Evolutionary conservation across 1,139 yeast species (phyloP).

Genomic region (Yarrowia galli): DNA sequence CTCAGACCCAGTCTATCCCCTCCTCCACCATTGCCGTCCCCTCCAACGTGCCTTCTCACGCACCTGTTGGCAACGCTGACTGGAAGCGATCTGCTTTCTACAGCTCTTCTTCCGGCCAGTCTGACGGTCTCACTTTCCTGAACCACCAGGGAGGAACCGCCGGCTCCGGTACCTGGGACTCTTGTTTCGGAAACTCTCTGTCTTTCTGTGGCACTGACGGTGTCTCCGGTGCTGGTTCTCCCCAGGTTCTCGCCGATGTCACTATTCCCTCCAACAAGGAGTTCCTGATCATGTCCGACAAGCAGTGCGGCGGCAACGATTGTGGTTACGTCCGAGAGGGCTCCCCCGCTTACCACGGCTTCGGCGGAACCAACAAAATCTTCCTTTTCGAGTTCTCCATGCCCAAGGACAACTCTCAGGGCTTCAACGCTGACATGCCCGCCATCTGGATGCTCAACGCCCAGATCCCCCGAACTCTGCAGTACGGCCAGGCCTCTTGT

Average conservation of each 20-base stretch:
- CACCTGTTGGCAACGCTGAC: conserved; percentile 53
- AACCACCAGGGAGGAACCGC: conserved; percentile 79
- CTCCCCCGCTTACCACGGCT: conserved; percentile 93
- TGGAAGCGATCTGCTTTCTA: conserved; percentile 84
- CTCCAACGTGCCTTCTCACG: conserved; percentile 41
- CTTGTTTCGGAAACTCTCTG: conserved; percentile 86
- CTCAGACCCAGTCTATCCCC: conserved; percentile 44
- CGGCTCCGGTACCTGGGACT: conserved; percentile 87
- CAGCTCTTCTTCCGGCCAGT: conserved; percentile 60
- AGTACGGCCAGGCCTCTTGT: conserved; percentile 79
- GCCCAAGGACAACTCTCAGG: conserved; percentile 69
- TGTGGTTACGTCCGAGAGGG: conserved; percentile 90
- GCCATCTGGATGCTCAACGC: conserved; percentile 96
- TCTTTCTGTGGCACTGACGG: conserved; percentile 83
- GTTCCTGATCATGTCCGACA: conserved; percentile 75
- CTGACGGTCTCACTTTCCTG: conserved; percentile 79
- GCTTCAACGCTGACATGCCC: conserved; percentile 81
- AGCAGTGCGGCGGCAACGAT: conserved; percentile 64
- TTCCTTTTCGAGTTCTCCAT: conserved; percentile 88
- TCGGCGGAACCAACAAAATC: conserved; percentile 70
- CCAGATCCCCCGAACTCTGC: conserved; percentile 90
- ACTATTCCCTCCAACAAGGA: conserved; percentile 77
- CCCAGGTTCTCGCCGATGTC: conserved; percentile 69
- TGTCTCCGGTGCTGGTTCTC: conserved; percentile 62
- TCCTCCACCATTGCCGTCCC: conserved; percentile 43